Base-by-base conservation (phyloP, 108 stramenopile genomes). In the Schizochytrium sp. region DNA sequence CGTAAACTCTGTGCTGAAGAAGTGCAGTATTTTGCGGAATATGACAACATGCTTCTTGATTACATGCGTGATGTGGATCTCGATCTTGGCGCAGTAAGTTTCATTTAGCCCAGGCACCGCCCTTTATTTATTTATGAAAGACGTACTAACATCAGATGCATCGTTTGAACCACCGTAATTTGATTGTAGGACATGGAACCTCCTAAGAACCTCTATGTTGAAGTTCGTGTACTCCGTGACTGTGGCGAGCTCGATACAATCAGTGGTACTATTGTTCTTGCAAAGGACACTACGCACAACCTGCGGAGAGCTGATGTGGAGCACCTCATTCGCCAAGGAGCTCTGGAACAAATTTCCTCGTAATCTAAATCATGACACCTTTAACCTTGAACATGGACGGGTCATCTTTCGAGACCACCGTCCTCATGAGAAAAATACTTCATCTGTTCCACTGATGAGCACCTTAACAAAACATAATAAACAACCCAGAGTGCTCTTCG, bases 261-360 rank as follows among this genome's bases (percentile, higher is more conserved):
- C 95, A 61, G 95, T 95, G 95, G 95, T 0, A 90, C 90, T 57
- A 96, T 97, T 42, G 91, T 91, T 57, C 91, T 97, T 61, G 94
- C 95, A 76, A 89, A 93, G 88, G 97, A 97, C 28, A 94, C 95
- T 17, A 93, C 92, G 49, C 96, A 97, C 90, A 95, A 95, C 88
- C 92, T 98, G 92, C 95, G 96, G 4, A 92, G 95, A 59, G 87
- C 92, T 57, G 98, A 98, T 91, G 96, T 97, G 61, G 95, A 96
- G 91, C 94, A 94, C 49, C 94, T 96, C 87, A 92, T 98, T 60
- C 92, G 95, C 46, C 93, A 95, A 87, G 98, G 98, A 10, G 88
- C 92, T 13, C 83, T 97, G 88, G 93, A 95, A 89, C 95, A 97
- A 87, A 83, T 95, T 7, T 13, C 76, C 5, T 83, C 50, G 55